phyloP scores from a whole-genome alignment of 1,284 basidiomycete species.

The Trichosporon inkin region DNA sequence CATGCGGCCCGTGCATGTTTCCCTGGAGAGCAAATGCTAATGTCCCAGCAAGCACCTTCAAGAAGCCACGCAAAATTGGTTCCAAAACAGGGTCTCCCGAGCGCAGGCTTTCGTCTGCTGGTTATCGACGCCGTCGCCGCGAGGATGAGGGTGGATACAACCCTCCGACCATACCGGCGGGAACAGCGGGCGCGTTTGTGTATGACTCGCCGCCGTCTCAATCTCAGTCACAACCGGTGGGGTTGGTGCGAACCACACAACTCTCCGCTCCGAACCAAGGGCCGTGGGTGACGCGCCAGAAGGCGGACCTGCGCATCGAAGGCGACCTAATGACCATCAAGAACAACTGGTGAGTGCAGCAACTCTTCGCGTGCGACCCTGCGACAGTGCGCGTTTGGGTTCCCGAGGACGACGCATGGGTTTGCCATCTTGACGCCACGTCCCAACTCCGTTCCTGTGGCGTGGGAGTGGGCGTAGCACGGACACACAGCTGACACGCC shows the following conservation, averaged over 20 bases:
- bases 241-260: constrained; percentile 45
- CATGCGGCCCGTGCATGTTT: constrained; percentile 2
- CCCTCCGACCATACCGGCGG: constrained; percentile 8
- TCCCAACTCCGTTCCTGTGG: neutral
- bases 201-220: constrained; percentile 19
- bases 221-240: constrained; percentile 30
- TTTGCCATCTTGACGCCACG: neutral
- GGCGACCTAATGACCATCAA: constrained; percentile 55
- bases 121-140: constrained; percentile 11
- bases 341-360: constrained; percentile 52
- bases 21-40: neutral
- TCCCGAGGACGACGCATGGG: neutral
- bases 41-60: constrained; percentile 6
- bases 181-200: constrained; percentile 16
- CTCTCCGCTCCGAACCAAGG: constrained; percentile 23
- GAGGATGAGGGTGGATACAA: constrained; percentile 11
- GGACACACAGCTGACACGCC: neutral
- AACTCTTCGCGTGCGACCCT: neutral
- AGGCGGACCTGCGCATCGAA: constrained; percentile 48
- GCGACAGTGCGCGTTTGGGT: neutral
- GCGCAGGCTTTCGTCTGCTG: constrained; percentile 6
- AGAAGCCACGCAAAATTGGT: constrained; percentile 14
- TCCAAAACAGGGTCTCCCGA: constrained; percentile 13
- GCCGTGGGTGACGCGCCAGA: constrained; percentile 26
- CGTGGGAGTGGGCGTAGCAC: constrained; percentile 5